phyloP scores from a whole-genome alignment of 306 rosid species.

The Dryas alaskensis region DNA sequence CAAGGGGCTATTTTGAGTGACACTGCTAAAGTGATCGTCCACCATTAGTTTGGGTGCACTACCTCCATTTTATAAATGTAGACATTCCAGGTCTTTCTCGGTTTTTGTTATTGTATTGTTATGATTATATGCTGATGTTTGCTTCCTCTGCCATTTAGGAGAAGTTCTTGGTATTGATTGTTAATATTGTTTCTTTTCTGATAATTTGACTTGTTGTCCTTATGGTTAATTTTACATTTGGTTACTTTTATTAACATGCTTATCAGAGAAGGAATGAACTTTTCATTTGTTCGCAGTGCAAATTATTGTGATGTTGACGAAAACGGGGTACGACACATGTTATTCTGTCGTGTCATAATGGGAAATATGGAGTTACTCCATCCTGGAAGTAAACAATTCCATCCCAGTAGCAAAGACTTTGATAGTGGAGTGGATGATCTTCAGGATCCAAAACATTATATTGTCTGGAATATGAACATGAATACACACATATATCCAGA shows the following conservation, averaged over 20 bases:
- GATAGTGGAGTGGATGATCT: constrained; percentile 89
- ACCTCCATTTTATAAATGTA: neutral
- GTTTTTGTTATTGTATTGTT: neutral
- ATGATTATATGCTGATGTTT: neutral
- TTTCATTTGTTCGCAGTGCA: constrained; percentile 60
- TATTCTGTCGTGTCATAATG: constrained; percentile 77
- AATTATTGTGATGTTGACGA: constrained; percentile 78
- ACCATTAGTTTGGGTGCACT: neutral
- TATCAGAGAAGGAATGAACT: constrained; percentile 31
- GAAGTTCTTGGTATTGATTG: constrained; percentile 3
- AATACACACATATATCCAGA: constrained; percentile 84
- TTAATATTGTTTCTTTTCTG: neutral
- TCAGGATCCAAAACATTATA: constrained; percentile 51
- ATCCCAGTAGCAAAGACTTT: constrained; percentile 65
- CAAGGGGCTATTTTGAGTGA: neutral
- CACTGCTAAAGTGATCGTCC: neutral
- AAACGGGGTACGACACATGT: constrained; percentile 63
- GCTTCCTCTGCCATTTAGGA: neutral
- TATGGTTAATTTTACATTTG: neutral
- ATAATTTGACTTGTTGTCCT: neutral
- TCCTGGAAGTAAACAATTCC: constrained; percentile 61
- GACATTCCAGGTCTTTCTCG: neutral
- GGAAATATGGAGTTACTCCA: constrained; percentile 70
- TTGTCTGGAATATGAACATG: constrained; percentile 78
- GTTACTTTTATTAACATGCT: constrained; percentile 4